Evolutionary conservation across 345 rosid genomes (phyloP).

Genomic region (Camelina neglecta): DNA sequence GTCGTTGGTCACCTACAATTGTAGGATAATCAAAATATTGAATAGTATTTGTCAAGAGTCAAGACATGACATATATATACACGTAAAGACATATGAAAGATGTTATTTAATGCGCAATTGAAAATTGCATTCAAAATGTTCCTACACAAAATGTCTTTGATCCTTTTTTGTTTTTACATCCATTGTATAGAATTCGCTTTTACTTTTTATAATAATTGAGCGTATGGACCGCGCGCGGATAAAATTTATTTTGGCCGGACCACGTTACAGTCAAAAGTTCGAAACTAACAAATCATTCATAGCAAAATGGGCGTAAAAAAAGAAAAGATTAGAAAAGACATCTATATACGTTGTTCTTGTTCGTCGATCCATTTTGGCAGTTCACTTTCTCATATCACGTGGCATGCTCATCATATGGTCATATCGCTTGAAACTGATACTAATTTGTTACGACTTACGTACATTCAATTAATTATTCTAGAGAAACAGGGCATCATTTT

Average conservation of each 20-base stretch:
- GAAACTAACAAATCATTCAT: conserved; percentile 24
- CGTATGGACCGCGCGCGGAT: conserved; percentile 22
- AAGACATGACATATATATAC: too few species aligned
- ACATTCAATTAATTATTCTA: background rate
- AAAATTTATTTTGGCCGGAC: conserved; percentile 23
- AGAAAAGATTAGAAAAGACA: background rate
- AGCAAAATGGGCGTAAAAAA: background rate
- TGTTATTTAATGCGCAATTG: too few species aligned
- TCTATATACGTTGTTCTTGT: conserved; percentile 4
- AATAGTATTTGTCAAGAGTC: too few species aligned
- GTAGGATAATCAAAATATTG: too few species aligned
- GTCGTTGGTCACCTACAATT: too few species aligned
- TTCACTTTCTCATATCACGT: conserved; percentile 13
- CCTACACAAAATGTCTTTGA: too few species aligned
- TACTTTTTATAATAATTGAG: conserved; percentile 1
- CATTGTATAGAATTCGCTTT: background rate
- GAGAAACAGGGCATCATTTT: background rate
- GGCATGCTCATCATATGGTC: background rate
- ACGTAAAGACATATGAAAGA: too few species aligned
- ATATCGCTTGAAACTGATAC: background rate
- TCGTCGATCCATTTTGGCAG: conserved; percentile 3
- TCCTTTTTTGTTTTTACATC: too few species aligned
- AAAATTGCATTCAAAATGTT: too few species aligned
- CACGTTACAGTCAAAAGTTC: conserved; percentile 35
- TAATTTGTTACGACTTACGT: background rate